Base-by-base conservation (phyloP, 805 yeast species). In the Zygoascus flipseniorum region DNA sequence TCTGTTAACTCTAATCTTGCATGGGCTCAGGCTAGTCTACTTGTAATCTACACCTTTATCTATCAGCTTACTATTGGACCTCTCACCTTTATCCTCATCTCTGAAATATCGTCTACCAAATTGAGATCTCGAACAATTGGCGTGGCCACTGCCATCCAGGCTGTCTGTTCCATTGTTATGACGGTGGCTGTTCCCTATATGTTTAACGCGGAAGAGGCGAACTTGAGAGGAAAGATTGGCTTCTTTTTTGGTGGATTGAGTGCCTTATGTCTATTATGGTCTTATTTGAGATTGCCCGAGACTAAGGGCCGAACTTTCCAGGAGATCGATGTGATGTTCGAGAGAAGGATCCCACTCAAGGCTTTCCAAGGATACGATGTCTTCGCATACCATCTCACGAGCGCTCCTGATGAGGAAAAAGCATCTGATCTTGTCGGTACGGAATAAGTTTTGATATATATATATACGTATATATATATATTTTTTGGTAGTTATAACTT, bases 261-360 rank as follows among this genome's bases (percentile, higher is more conserved):
- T 18, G 43, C 69, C 5, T 1, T 66, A 10, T 60, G 69, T 16
- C 18, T 72, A 6, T 56, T 68, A 41, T 78, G 80, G 79, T 66
- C 72, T 37, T 74, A 68, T 65, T 75, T 78, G 65, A 74, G 77
- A 50, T 69, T 81, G 49, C 86, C 87, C 9, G 87, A 82, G 64
- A 77, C 85, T 28, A 72, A 72, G 58, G 76, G 74, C 48, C 73
- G 82, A 64, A 78, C 85, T 0, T 80, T 71, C 62, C 82, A 80
- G 49, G 86, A 82, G 61, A 69, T 82, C 62, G 86, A 81, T 65
- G 68, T 70, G 51, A 67, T 82, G 69, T 82, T 81, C 66, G 62
- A 60, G 51, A 44, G 57, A 41, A 20, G 43, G 31, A 54, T 60
- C 19, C 49, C 35, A 4, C 50, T 59, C 32, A 39, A 45, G 37